Percentiles rank a stretch among this genome's conserved stretches.
phyloP scores from a whole-genome alignment of 108 stramenopile species.

The Poteriospumella lacustris region DNA sequence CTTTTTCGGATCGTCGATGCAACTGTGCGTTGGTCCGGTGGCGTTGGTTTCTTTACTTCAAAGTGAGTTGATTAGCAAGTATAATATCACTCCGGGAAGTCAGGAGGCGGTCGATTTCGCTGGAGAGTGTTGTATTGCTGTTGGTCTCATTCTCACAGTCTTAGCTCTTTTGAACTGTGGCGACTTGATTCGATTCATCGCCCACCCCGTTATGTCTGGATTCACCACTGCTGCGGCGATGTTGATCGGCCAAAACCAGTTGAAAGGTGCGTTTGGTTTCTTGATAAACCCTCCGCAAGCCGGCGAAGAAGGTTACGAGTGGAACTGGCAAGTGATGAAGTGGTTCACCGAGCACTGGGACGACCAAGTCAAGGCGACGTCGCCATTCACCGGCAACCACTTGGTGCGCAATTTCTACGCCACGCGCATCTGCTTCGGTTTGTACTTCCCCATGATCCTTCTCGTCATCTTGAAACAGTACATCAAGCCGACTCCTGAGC shows the following conservation, averaged over 20 bases:
- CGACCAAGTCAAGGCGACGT: neutral
- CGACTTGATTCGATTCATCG: constrained; percentile 27
- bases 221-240: constrained; percentile 36
- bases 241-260: constrained; percentile 28
- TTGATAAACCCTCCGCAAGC: neutral
- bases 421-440: constrained; percentile 1
- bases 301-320: neutral
- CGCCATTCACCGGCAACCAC: neutral
- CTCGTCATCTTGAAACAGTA: constrained; percentile 1
- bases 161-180: constrained; percentile 20
- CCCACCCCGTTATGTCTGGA: constrained; percentile 31
- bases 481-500: neutral
- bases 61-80: neutral
- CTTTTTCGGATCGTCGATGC: constrained; percentile 67
- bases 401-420: neutral
- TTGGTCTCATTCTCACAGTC: constrained; percentile 24
- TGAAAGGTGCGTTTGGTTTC: constrained; percentile 27
- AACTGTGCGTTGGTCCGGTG: constrained; percentile 76
- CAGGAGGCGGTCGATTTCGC: constrained; percentile 18
- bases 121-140: neutral
- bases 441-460: constrained; percentile 14
- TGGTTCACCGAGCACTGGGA: constrained; percentile 9
- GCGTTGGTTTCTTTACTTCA: constrained; percentile 51
- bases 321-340: constrained; percentile 26
- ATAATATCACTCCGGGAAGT: neutral